A percentile compares a stretch with the other conserved stretches of the same genome.
Evolutionary conservation across 495 filamentous ascomycete species (phyloP).

Genomic region (Penicillium maclennaniae): DNA sequence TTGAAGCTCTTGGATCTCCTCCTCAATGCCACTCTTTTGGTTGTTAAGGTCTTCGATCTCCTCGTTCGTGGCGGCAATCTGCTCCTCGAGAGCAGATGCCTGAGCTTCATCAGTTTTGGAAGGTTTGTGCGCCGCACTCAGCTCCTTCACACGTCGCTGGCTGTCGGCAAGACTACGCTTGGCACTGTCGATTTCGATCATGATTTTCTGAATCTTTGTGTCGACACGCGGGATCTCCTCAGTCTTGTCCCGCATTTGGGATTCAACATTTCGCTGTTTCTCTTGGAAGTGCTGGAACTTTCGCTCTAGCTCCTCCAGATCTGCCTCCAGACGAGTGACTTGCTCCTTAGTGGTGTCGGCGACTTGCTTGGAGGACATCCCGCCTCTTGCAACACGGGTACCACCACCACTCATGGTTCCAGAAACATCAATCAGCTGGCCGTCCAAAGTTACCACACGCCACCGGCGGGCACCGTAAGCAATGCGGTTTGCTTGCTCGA

Average conservation of each 20-base stretch:
- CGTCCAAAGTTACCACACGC: slow-evolving; percentile 93
- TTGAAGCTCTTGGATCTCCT: slow-evolving; percentile 85
- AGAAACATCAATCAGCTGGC: slow-evolving; percentile 92
- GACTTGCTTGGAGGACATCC: slow-evolving; percentile 93
- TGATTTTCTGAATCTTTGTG: slow-evolving; percentile 87
- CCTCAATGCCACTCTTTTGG: slow-evolving; percentile 81
- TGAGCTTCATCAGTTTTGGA: slow-evolving; percentile 73
- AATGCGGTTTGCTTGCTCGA: slow-evolving; percentile 91
- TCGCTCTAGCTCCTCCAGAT: slow-evolving; percentile 79
- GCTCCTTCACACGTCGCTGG: slow-evolving; percentile 76
- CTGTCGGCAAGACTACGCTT: slow-evolving; percentile 80
- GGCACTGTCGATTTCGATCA: slow-evolving; percentile 82
- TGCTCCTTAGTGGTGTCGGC: slow-evolving; percentile 82
- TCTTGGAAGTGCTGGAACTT: slow-evolving; percentile 77
- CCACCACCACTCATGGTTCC: slow-evolving; percentile 99
- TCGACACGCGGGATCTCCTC: slow-evolving; percentile 80
- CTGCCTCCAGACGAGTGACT: slow-evolving; percentile 77
- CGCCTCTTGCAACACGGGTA: slow-evolving; percentile 76
- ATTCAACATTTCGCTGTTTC: slow-evolving; percentile 71
- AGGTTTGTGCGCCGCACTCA: slow-evolving; percentile 72
- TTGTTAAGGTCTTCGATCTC: slow-evolving; percentile 76
- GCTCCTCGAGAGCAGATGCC: slow-evolving; percentile 66
- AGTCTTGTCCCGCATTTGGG: slow-evolving; percentile 65
- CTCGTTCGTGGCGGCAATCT: slow-evolving; percentile 66
- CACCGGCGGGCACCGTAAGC: slow-evolving; percentile 89